Base-by-base conservation (phyloP, 495 filamentous ascomycete species). In the Talaromyces adpressus region DNA sequence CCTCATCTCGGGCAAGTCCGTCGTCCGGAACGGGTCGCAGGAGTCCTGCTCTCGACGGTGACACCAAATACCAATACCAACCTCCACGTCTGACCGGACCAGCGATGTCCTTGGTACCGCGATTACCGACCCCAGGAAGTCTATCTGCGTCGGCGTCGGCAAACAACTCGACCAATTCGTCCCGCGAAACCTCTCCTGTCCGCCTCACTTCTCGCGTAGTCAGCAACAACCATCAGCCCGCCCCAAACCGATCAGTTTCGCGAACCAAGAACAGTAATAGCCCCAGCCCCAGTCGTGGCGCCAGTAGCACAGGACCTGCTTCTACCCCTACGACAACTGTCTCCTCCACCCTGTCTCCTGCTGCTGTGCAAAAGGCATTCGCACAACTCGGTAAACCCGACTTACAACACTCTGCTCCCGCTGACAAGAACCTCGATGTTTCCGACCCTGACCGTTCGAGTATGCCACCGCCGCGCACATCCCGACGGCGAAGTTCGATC, bases 231-330 rank as follows among this genome's bases (percentile, higher is more conserved):
- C 29, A 68, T 68, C 20, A 67, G 73, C 6, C 66, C 65, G 29
- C 68, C 69, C 39, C 69, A 75, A 61, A 66, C 77, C 12, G 77
- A 81, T 57, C 79, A 83, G 64, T 88, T 89, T 58, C 84, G 89
- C 67, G 60, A 36, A 32, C 20, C 22, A 91, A 90, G 75, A 87
- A 85, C 71, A 80, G 82, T 62, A 83, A 87, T 63, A 90, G 93
- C 61, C 75, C 80, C 41, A 92, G 87, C 66, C 91, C 91, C 1
- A 78, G 77, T 62, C 82, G 89, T 68, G 74, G 76, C 20, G 70
- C 78, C 63, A 82, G 75, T 69, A 76, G 71, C 36, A 32, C 57
- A 45, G 56, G 20, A 23, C 30, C 62, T 39, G 14, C 49, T 23
- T 57, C 53, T 32, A 58, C 27, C 30, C 56, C 27, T 32, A 58